Evolutionary conservation across 2,329 filamentous ascomycete species (phyloP), one percentile per base, ranked within the genome.

Genomic region (Drechslera avenae): DNA sequence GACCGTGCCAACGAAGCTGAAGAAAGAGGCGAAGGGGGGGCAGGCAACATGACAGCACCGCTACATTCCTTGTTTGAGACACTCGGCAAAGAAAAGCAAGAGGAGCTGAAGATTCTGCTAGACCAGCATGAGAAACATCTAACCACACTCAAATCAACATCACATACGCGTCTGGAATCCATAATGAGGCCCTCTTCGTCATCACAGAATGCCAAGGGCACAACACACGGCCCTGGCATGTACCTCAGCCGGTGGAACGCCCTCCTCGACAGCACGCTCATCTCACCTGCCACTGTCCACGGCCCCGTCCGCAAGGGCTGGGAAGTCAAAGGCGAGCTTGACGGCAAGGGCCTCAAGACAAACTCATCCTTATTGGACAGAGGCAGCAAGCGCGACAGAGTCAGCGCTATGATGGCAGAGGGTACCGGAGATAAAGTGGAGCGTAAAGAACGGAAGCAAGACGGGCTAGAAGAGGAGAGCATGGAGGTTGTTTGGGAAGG

Each of bases 211-310:
- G 31, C 39, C 13, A 46, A 44, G 12, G 65, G 69, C 3, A 77
- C 75, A 30, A 81, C 81, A 45, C 79, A 78, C 18, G 88, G 88
- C 0, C 88, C 89, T 0, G 89, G 89, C 1, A 83, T 88, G 39
- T 92, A 88, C 65, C 81, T 91, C 18, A 79, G 83, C 1, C 81
- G 85, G 41, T 92, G 89, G 89, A 86, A 91, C 67, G 77, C 82
- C 1, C 76, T 91, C 5, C 76, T 92, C 3, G 86, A 91, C 66
- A 76, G 80, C n/a, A 89, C 89, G 0, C 70, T 80, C 37, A 85
- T 92, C 54, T 88, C 87, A 1, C 87, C 89, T 0, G 79, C 75
- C 0, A 77, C 74, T 1, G 69, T 77, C 0, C 66, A 73, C 1
- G 86, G 86, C 0, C 75, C 77, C 1, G 70, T 86, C 0, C 78